A percentile compares a stretch with the other conserved stretches of the same genome.
These are phyloP conservation scores for Massarina eburnea DNA, from an alignment of 2,329 filamentous ascomycete genomes.

Conservation along the genomic window DNA sequence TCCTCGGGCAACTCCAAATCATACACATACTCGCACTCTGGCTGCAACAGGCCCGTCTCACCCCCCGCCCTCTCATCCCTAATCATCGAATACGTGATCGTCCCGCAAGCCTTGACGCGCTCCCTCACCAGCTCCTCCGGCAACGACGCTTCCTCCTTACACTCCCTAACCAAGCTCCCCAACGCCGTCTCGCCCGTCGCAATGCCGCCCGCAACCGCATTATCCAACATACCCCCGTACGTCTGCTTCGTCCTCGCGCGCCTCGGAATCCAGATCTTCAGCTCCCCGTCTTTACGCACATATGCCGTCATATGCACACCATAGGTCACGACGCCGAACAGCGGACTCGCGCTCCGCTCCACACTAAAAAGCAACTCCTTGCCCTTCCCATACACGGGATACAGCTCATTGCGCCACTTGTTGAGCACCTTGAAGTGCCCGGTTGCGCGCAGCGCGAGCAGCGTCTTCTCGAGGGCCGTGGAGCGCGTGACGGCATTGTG, in stretches of 20 bases:
- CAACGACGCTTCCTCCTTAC: conserved; percentile 84
- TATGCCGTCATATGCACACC: conserved; percentile 48
- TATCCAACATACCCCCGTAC: conserved; percentile 90
- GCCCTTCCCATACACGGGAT: conserved; percentile 44
- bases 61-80: conserved; percentile 75
- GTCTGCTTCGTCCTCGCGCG: conserved; percentile 78
- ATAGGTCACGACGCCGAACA: conserved; percentile 49
- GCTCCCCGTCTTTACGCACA: conserved; percentile 51
- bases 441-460: conserved; percentile 68
- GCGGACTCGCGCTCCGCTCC: conserved; percentile 45
- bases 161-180: conserved; percentile 82
- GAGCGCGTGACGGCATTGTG: conserved; percentile 66
- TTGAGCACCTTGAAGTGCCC: conserved; percentile 70
- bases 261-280: conserved; percentile 83
- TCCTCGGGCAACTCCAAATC: conserved; percentile 75
- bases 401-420: conserved; percentile 47
- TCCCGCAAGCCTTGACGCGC: conserved; percentile 62
- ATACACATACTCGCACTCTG: conserved; percentile 89
- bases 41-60: conserved; percentile 80
- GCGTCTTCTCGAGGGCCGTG: conserved; percentile 57
- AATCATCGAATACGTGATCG: conserved; percentile 82
- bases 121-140: conserved; percentile 68
- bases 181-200: conserved; percentile 78
- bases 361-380: conserved; percentile 46
- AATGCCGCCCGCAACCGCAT: conserved; percentile 86